Evolutionary conservation across 1,139 yeast genomes (phyloP), one percentile per base, ranked within the genome.

Genomic region (Candida sp.): DNA sequence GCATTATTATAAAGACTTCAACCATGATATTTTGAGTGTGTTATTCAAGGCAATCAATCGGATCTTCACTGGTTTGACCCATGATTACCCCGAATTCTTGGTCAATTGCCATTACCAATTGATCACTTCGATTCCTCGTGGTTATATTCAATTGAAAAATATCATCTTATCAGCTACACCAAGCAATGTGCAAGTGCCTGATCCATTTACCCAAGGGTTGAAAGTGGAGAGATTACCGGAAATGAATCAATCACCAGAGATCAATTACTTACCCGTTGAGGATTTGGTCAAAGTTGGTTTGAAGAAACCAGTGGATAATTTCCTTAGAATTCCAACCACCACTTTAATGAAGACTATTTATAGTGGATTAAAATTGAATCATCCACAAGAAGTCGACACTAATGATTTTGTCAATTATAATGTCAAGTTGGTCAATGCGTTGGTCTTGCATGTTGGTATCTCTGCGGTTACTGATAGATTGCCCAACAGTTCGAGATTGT

Each of bases 81-180:
- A 91, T 58, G 99, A 95, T 58, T 82, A 76, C 58, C 99, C 99
- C 1, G 93, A 84, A 48, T 85, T 90, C 50, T 74, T 93, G 53
- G 84, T 87, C 43, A 91, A 84, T 48, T 81, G 93, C 60, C 95
- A 89, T 56, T 82, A 85, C 57, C 84, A 82, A 51, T 73, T 93
- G 52, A 76, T 88, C 49, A 76, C 83, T 40, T 80, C 82, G 15
- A 75, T 90, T 49, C 95, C 98, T 5, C 68, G 81, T 3, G 81
- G 84, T 33, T 90, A 84, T 62, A 76, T 87, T 35, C 99, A 95
- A 62, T 73, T 93, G 58, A 77, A 89, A 51, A 93, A 93, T 62
- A 77, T 95, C 45, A 83, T 93, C 9, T 70, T 90, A 47, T 81
- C 96, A 8, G 93, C 97, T 2, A 80, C 87, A 52, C 98, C 99